phyloP scores from a whole-genome alignment of 2,329 filamentous ascomycete genomes.

The Ophiostoma ulmi region DNA sequence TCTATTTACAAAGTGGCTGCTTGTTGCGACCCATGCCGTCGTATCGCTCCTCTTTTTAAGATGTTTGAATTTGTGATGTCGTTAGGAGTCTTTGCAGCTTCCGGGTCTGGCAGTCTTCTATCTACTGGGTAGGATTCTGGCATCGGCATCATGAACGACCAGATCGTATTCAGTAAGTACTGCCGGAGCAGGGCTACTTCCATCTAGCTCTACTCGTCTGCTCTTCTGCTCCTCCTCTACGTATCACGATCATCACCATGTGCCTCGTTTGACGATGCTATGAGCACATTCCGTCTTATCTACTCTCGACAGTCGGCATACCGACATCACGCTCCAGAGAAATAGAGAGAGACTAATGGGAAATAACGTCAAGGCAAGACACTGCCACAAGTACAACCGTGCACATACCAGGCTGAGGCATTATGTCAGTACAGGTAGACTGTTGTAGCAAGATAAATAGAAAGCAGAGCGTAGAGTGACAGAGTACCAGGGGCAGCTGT shows the following conservation, averaged over 20 bases:
- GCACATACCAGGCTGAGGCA: slow-evolving; percentile 7
- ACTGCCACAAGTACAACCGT: background rate
- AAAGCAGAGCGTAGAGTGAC: background rate
- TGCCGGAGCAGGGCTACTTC: no score
- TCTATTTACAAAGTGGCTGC: no score
- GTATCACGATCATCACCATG: background rate
- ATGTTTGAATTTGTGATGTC: no score
- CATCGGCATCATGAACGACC: no score
- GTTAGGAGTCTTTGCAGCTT: no score
- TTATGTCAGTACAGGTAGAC: background rate
- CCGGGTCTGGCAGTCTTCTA: no score
- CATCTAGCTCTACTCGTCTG: no score
- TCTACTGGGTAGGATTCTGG: no score
- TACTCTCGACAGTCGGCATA: background rate
- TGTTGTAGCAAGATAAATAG: no score
- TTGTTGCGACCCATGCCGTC: background rate
- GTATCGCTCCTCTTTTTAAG: background rate
- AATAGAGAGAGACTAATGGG: background rate
- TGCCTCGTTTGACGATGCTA: background rate
- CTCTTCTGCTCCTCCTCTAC: background rate
- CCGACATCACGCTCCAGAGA: background rate
- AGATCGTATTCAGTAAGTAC: no score
- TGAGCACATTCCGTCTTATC: background rate
- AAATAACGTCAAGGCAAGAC: background rate
- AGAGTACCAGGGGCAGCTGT: slow-evolving; percentile 7